phyloP scores from a whole-genome alignment of 257 asterid genomes.

The Penstemon newberryi region DNA sequence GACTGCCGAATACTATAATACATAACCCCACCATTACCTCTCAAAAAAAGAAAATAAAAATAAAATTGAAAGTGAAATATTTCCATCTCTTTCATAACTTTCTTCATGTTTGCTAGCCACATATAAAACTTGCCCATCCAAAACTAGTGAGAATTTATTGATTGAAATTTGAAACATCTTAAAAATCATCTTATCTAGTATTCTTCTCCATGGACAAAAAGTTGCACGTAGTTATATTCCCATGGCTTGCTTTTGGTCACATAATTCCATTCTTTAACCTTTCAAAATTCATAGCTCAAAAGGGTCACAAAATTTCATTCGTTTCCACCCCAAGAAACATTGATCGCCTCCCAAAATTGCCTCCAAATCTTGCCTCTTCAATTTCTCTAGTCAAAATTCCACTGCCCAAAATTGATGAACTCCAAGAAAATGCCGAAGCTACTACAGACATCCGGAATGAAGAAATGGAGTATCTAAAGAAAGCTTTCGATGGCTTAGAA shows the following conservation, averaged over 20 bases:
- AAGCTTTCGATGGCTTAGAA: slow-evolving; percentile 35
- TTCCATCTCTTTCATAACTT: too few relatives aligned
- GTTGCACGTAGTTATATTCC: slow-evolving; percentile 53
- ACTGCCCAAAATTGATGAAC: slow-evolving; percentile 31
- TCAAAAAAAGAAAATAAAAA: too few relatives aligned
- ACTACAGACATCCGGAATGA: slow-evolving; percentile 25
- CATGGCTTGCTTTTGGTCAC: slow-evolving; percentile 76
- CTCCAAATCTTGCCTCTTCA: slow-evolving; percentile 31
- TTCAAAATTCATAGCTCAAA: slow-evolving; percentile 47
- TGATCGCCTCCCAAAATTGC: slow-evolving; percentile 55
- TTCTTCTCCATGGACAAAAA: neutral
- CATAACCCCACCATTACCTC: too few relatives aligned
- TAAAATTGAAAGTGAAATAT: too few relatives aligned
- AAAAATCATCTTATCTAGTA: neutral
- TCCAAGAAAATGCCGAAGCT: slow-evolving; percentile 37
- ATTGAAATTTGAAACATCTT: neutral
- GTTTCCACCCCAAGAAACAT: slow-evolving; percentile 56
- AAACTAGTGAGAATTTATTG: slow-evolving; percentile 3
- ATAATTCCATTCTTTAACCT: slow-evolving; percentile 51
- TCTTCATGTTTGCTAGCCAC: too few relatives aligned
- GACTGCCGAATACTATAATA: too few relatives aligned
- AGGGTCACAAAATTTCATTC: slow-evolving; percentile 53
- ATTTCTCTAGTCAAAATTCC: slow-evolving; percentile 42
- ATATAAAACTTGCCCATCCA: neutral
- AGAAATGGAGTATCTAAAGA: slow-evolving; percentile 28